Base-by-base conservation (phyloP, 1,284 basidiomycete genomes). In the Anthracocystis walkeri region DNA sequence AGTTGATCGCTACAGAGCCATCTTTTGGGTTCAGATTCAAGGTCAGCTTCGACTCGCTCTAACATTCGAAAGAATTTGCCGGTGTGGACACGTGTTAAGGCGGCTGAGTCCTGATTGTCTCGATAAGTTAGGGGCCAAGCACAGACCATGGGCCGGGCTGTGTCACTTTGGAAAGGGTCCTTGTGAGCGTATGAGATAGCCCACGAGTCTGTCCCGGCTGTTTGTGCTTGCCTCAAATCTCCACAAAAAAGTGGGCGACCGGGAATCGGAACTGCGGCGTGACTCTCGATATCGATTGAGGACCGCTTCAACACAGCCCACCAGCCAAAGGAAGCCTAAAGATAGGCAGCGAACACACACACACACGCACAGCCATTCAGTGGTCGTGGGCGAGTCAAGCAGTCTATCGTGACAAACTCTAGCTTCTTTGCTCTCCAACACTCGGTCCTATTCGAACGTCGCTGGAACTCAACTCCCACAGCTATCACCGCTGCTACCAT, bases 251-350 rank as follows among this genome's bases (percentile, higher is more conserved):
- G 25, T 11, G 29, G 21, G 42, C 23, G 51, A 61, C 55, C 65
- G 65, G 65, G 50, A 52, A 6, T 67, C 65, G 65, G 65, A 57
- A 59, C 27, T 61, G 65, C 53, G 54, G 38, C 54, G 53, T 57
- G 33, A 53, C 44, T 50, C 33, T 20, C 31, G 27, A 42, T 42
- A 49, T 46, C 45, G 14, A 29, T 53, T 53, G 3, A 27, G 10
- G 55, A 33, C 55, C 50, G 55, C 62, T 45, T n/a, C 31, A 27
- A 44, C 53, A 56, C 54, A 56, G 54, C 54, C 42, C 25, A 33
- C 18, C 45, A 27, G 42, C 42, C 38, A 40, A 7, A 21, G 14
- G 35, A 48, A 16, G 25, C 2, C 23, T 8, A 27, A 33, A 38
- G 14, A 38, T 16, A 38, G 14, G 16, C 35, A 38, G 14, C 3